These are phyloP conservation scores for Nemania diffusa DNA, from an alignment of 2,329 filamentous ascomycete species.

Conservation along the genomic window DNA sequence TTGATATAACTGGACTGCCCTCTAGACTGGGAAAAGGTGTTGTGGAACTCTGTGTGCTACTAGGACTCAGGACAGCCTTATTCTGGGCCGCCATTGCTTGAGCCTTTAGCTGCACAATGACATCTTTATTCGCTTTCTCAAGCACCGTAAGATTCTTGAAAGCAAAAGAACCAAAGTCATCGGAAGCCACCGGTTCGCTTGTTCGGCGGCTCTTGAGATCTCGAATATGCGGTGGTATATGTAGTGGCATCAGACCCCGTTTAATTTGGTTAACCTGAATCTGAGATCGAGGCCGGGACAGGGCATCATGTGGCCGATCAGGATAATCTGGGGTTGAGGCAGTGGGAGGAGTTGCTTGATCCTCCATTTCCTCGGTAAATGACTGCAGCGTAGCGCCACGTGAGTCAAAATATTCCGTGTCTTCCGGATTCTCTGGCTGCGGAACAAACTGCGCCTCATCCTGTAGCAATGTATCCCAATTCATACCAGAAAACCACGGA, in stretches of 20 bases:
- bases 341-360: slow-evolving; percentile 80
- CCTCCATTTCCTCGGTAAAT: slow-evolving; percentile 94
- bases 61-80: slow-evolving; percentile 61
- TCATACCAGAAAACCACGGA: slow-evolving; percentile 86
- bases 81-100: slow-evolving; percentile 81
- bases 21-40: slow-evolving; percentile 79
- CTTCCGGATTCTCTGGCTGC: slow-evolving; percentile 90
- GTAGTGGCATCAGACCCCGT: slow-evolving; percentile 90
- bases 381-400: slow-evolving; percentile 91
- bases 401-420: slow-evolving; percentile 97
- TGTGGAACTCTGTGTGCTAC: slow-evolving; percentile 54
- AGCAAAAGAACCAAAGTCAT: slow-evolving; percentile 95
- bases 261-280: slow-evolving; percentile 80
- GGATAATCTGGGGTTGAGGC: slow-evolving; percentile 79
- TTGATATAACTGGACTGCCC: slow-evolving; percentile 83
- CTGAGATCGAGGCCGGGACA: slow-evolving; percentile 88
- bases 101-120: slow-evolving; percentile 93
- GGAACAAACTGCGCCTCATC: slow-evolving; percentile 97
- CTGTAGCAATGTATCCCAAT: slow-evolving; percentile 91
- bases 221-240: slow-evolving; percentile 95
- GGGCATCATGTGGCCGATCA: slow-evolving; percentile 92
- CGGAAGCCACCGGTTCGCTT: slow-evolving; percentile 86
- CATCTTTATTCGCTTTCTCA: slow-evolving; percentile 98
- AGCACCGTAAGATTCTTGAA: slow-evolving; percentile 98
- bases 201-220: slow-evolving; percentile 87